Evolutionary conservation across 2,329 filamentous ascomycete species (phyloP), one percentile per base, ranked within the genome.

Genomic region (Nothopassalora personata): DNA sequence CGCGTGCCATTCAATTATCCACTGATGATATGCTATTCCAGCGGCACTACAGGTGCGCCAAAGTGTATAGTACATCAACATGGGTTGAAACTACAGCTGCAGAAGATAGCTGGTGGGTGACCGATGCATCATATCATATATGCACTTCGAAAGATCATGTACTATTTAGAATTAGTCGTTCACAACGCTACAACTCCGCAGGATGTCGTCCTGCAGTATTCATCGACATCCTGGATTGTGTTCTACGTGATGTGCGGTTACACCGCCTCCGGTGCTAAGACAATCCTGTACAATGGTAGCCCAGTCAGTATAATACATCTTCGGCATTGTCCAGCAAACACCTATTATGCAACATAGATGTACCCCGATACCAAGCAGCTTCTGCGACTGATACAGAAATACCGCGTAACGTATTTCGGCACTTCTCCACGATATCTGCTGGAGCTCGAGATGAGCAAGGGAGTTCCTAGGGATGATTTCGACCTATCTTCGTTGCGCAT

Each of bases 221-320:
- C 72, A 5, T 77, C 71, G 47, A 79, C 77, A 1, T 77, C 75
- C 6, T 80, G 78, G 78, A 73, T 79, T 1, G 70, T 79, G n/a
- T 78, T 74, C 68, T 76, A 77, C 63, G 73, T 77, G 46, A 66
- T 66, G 64, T 62, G 57, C 43, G 63, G 64, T 18, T 54, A 50
- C 48, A 34, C 34, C 30, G 49, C 47, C 33, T 28, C 55, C 30
- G 76, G 76, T n/a, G 72, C 73, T 11, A 74, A 72, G 28, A 67
- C 76, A 7, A 71, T 79, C 61, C 70, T 75, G 49, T 80, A 79
- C 66, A 76, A 78, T 57, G 77, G 77, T 19, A 31, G 27, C 18
- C 49, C 49, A n/a, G 46, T 49, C 11, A 27, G 46, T 28, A 8
- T 34, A 2, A 1, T 10, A 49, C 10, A 6, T 49, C 31, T 18